Percentiles rank a stretch among this genome's conserved stretches.
phyloP scores from a whole-genome alignment of 2,329 filamentous ascomycete genomes.

The Truncatella angustata region DNA sequence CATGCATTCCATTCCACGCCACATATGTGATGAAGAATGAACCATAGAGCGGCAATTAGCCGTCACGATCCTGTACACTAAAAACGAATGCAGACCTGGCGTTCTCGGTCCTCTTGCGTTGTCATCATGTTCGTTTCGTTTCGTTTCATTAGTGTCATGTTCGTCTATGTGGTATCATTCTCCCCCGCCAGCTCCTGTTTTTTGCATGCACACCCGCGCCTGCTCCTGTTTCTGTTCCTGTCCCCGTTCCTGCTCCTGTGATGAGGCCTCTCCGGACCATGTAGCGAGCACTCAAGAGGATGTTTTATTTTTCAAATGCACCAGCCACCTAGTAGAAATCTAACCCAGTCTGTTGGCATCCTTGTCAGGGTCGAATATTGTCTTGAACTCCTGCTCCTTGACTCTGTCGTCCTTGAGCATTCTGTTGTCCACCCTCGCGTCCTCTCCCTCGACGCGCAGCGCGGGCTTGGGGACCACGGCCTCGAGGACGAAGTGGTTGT shows the following conservation, averaged over 20 bases:
- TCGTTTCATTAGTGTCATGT: constrained; percentile 9
- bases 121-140: constrained; percentile 2
- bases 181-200: constrained; percentile 2
- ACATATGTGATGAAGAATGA: constrained; percentile 4
- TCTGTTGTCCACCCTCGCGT: constrained; percentile 78
- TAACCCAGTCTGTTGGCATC: constrained; percentile 76
- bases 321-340: too few relatives aligned
- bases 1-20: too few relatives aligned
- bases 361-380: constrained; percentile 74
- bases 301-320: too few relatives aligned
- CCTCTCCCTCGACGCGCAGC: constrained; percentile 86
- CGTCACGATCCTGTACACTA: constrained; percentile 9
- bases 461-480: constrained; percentile 80
- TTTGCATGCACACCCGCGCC: too few relatives aligned
- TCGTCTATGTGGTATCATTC: constrained; percentile 15
- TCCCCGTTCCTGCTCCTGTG: too few relatives aligned
- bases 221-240: too few relatives aligned
- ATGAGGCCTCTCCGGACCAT: too few relatives aligned
- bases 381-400: constrained; percentile 54
- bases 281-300: too few relatives aligned
- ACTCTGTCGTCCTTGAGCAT: constrained; percentile 93
- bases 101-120: background rate
- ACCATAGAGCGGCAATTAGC: constrained; percentile 10
- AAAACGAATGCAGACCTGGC: background rate
- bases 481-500: constrained; percentile 96